Conservation (phyloP, 441 rosid species). For the Lagerstroemia fauriei region DNA sequence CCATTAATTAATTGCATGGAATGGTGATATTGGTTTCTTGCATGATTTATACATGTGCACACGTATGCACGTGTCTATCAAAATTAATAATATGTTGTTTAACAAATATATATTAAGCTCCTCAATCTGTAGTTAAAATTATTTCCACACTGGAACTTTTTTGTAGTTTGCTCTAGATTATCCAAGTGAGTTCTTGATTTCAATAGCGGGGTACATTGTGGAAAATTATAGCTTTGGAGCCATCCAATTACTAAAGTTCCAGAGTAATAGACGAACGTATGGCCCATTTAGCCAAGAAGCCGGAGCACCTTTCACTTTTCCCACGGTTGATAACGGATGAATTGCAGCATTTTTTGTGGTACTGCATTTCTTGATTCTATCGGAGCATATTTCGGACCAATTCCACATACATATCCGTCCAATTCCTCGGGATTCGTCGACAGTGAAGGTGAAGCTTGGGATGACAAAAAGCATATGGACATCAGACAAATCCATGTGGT, state of each 20-base stretch:
- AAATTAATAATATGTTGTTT: no score
- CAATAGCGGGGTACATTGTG: not conserved
- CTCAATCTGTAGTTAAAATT: no score
- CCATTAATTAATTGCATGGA: no score
- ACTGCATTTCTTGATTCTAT: conserved; percentile 4
- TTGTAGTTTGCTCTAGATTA: no score
- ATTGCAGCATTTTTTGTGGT: no score
- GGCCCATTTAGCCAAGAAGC: conserved; percentile 1
- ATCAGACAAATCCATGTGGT: not conserved
- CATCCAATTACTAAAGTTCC: not conserved
- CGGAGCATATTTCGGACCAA: conserved; percentile 11
- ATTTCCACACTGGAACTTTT: no score
- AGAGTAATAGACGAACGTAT: conserved; percentile 4
- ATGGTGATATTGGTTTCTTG: no score
- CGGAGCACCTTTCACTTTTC: conserved; percentile 3
- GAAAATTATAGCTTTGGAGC: not conserved
- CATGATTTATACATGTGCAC: no score
- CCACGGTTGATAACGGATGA: no score
- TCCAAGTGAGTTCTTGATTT: not conserved
- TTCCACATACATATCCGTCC: not conserved
- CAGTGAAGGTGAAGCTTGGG: conserved; percentile 3
- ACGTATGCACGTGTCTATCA: no score
- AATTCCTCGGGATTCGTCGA: not conserved
- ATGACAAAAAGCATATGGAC: not conserved
- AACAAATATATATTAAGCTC: no score